Conservation (phyloP, 306 rosid genomes). For the Sindora glabra region DNA sequence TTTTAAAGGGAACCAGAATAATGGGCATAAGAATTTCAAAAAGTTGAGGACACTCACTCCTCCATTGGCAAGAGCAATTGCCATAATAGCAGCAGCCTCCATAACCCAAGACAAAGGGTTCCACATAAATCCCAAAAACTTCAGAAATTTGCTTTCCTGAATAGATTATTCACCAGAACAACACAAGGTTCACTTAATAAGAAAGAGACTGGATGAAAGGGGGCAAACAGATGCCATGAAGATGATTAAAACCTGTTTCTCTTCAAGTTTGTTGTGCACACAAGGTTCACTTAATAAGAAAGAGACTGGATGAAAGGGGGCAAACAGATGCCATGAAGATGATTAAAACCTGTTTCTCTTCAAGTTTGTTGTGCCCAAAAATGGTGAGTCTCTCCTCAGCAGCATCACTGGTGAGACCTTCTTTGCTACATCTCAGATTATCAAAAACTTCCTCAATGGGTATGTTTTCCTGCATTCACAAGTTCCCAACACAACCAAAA, state of each 20-base stretch:
- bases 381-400: slow-evolving; percentile 82
- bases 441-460: slow-evolving; percentile 96
- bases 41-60: slow-evolving; percentile 50
- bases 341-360: slow-evolving; percentile 62
- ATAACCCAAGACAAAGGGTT: slow-evolving; percentile 98
- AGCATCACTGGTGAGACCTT: slow-evolving; percentile 76
- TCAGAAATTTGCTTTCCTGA: slow-evolving; percentile 86
- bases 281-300: background rate
- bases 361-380: slow-evolving; percentile 95
- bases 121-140: slow-evolving; percentile 99
- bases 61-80: slow-evolving; percentile 98
- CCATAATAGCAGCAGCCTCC: slow-evolving; percentile 99
- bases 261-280: slow-evolving; percentile 88
- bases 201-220: too few relatives aligned
- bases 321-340: background rate
- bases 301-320: too few relatives aligned
- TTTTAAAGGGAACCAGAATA: too few relatives aligned
- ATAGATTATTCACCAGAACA: slow-evolving; percentile 16
- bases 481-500: background rate
- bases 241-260: slow-evolving; percentile 47
- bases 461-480: slow-evolving; percentile 76
- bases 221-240: background rate
- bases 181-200: background rate
- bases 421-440: slow-evolving; percentile 93
- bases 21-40: background rate